Percentiles rank a stretch among this genome's conserved stretches.
Evolutionary conservation across 345 rosid genomes (phyloP).

Genomic region (Salix viminalis): DNA sequence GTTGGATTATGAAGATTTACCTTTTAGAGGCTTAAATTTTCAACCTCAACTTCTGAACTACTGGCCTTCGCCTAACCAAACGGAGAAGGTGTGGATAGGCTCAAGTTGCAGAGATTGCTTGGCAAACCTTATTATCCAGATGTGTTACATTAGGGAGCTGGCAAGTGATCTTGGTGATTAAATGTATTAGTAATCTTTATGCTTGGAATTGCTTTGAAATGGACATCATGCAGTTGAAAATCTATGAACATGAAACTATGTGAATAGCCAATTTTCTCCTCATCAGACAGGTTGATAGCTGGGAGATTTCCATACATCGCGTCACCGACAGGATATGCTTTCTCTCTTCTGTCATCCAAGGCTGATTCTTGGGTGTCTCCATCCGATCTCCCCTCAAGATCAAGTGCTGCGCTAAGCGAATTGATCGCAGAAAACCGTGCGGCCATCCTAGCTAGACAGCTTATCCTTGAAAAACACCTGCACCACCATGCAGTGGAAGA

Average conservation of each 20-base stretch:
- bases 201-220: neutral
- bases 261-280: neutral
- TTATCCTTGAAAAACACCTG: constrained; percentile 23
- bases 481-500: constrained; percentile 14
- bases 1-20: neutral
- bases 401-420: constrained; percentile 47
- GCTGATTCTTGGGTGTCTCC: constrained; percentile 34
- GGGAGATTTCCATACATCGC: constrained; percentile 24
- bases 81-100: neutral
- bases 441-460: constrained; percentile 32
- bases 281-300: constrained; percentile 18
- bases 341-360: constrained; percentile 69
- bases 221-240: neutral
- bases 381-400: constrained; percentile 44
- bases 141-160: neutral
- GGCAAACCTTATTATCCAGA: neutral
- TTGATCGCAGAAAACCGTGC: constrained; percentile 51
- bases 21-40: neutral
- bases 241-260: neutral
- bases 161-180: neutral
- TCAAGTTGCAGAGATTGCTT: neutral
- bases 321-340: constrained; percentile 40
- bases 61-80: neutral
- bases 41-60: neutral
- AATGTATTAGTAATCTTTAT: neutral